phyloP scores from a whole-genome alignment of 371 early-diverging fungal genomes.

The Actinomortierella ambigua region DNA sequence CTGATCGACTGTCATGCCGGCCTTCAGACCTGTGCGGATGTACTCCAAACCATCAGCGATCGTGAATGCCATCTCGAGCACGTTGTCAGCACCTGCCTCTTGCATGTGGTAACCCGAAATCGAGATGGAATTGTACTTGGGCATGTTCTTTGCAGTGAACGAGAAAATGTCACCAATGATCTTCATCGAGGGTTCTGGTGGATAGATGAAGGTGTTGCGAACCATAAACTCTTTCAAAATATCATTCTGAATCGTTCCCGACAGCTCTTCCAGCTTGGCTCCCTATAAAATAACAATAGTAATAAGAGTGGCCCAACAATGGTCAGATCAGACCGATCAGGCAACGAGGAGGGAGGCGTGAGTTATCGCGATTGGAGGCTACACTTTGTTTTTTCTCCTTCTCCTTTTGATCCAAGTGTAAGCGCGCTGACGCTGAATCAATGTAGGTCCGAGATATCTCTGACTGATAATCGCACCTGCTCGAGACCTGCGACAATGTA shows the following conservation, averaged over 20 bases:
- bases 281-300: too few species aligned
- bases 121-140: conserved; percentile 89
- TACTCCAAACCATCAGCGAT: conserved; percentile 89
- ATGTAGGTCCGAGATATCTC: too few species aligned
- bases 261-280: conserved; percentile 71
- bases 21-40: conserved; percentile 71
- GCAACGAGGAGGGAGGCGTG: too few species aligned
- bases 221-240: conserved; percentile 94
- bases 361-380: too few species aligned
- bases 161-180: conserved; percentile 87
- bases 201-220: conserved; percentile 89
- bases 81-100: conserved; percentile 87
- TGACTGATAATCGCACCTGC: conserved; percentile 55
- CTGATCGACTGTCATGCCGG: conserved; percentile 85
- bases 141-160: conserved; percentile 85
- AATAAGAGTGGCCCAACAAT: too few species aligned
- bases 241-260: conserved; percentile 90
- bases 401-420: too few species aligned
- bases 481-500: conserved; percentile 88
- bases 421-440: too few species aligned
- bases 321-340: too few species aligned
- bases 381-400: too few species aligned
- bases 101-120: conserved; percentile 92
- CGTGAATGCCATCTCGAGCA: conserved; percentile 85
- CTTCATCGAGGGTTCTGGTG: conserved; percentile 83